These are phyloP conservation scores for Trichoderma breve DNA, from an alignment of 2,329 filamentous ascomycete genomes.

Conservation along the genomic window DNA sequence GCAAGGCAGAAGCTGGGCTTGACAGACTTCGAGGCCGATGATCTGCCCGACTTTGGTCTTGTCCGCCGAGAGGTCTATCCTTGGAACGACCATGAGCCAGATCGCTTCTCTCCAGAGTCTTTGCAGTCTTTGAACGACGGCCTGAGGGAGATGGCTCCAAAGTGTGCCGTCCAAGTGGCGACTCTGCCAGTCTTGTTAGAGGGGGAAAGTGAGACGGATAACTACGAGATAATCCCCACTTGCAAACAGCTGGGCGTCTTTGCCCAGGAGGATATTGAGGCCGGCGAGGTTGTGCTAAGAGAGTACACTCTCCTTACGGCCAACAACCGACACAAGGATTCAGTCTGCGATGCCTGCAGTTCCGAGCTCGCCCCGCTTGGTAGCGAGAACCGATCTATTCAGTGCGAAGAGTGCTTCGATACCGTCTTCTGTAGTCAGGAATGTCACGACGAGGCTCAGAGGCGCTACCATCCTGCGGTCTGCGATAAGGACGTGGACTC, in stretches of 20 bases:
- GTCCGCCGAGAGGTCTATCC: constrained; percentile 71
- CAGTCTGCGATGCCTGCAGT: constrained; percentile 87
- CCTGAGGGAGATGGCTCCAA: constrained; percentile 69
- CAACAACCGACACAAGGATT: constrained; percentile 82
- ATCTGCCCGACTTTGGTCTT: constrained; percentile 66
- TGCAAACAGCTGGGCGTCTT: constrained; percentile 86
- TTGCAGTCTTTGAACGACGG: constrained; percentile 69
- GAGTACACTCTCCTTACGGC: constrained; percentile 87
- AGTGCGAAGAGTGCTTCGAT: constrained; percentile 61
- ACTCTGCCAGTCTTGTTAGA: constrained; percentile 70
- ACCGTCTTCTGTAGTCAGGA: constrained; percentile 64
- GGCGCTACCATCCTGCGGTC: constrained; percentile 62
- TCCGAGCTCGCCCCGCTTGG: constrained; percentile 63
- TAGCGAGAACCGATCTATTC: constrained; percentile 46
- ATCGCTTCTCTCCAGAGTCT: constrained; percentile 67
- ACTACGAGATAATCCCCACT: constrained; percentile 52
- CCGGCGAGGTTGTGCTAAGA: constrained; percentile 72
- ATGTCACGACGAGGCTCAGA: constrained; percentile 57
- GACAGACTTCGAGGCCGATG: constrained; percentile 46
- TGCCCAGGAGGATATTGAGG: constrained; percentile 73
- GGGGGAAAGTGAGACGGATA: constrained; percentile 49
- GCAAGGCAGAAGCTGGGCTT: constrained; percentile 49
- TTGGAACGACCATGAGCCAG: constrained; percentile 66
- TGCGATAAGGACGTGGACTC: constrained; percentile 66
- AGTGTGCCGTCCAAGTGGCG: constrained; percentile 75